Evolutionary conservation across 2,329 filamentous ascomycete species (phyloP), one percentile per base, ranked within the genome.

Genomic region (Colletotrichum orchidophilum): DNA sequence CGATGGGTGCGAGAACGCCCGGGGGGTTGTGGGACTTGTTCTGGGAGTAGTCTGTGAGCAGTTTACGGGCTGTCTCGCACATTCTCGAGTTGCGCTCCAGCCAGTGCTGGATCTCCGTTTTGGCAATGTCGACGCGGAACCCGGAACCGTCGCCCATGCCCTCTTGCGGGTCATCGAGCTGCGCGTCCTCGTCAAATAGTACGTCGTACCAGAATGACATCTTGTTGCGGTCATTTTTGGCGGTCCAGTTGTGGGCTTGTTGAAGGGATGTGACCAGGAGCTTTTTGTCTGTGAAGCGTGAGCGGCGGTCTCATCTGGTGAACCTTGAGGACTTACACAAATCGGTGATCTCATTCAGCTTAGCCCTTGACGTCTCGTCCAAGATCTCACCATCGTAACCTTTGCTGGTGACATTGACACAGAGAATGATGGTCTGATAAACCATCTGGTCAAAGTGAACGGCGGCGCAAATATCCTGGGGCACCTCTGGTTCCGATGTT

Each of bases 121-220:
- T 88, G n/a, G 90, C 88, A 31, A 87, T 80, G 54, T 89, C 84
- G 11, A 87, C 84, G 31, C 87, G 84, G 71, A 91, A 87, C 8
- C 86, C 86, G 12, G 84, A 84, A 54, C 85, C 83, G 63, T 90
- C 86, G 33, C 83, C 81, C n/a, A 87, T 80, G 2, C 81, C 81
- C 66, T 91, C 88, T 46, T 89, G 86, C 2, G 86, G 83, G 55
- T 84, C 83, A 9, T 83, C 83, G 33, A 83, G 80, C 3, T 80
- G 81, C 7, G 82, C 83, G 33, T 87, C 85, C 33, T 89, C 88
- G 64, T 92, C 90, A 65, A 91, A 91, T 8, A 92, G 80, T 31
- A 92, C 88, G 64, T 90, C 88, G 66, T 88, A 88, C 90, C 90
- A 92, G 71, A 92, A 92, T 0, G 87, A 85, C 89, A 92, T 92